These are phyloP conservation scores for Phylloporus arenicola DNA, from an alignment of 768 basidiomycete genomes.

Conservation along the genomic window DNA sequence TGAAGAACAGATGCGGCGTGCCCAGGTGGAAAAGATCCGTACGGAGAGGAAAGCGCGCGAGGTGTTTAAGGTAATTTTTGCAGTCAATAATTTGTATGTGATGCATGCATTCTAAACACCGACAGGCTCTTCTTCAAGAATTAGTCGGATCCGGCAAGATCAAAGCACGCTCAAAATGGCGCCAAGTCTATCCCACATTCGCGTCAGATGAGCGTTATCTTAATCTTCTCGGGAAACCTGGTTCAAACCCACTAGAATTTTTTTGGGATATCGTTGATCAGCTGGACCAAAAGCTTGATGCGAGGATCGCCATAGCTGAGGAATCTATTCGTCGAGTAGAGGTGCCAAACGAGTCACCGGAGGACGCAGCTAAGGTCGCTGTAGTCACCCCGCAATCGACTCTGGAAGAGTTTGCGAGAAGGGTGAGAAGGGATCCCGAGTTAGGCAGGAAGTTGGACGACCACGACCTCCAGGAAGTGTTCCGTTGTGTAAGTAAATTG, in stretches of 20 bases:
- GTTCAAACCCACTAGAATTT: constrained; percentile 91
- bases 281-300: constrained; percentile 80
- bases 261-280: constrained; percentile 93
- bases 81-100: neutral
- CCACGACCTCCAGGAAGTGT: constrained; percentile 55
- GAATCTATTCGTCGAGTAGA: constrained; percentile 47
- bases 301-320: constrained; percentile 66
- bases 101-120: neutral
- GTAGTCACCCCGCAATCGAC: constrained; percentile 52
- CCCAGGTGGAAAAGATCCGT: constrained; percentile 78
- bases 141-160: constrained; percentile 63
- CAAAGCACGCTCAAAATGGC: constrained; percentile 87
- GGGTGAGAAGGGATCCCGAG: constrained; percentile 54
- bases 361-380: constrained; percentile 32
- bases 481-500: constrained; percentile 48
- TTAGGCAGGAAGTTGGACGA: constrained; percentile 42
- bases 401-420: constrained; percentile 54
- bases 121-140: constrained; percentile 64
- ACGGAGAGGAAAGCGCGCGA: constrained; percentile 88
- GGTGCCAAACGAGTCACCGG: constrained; percentile 27
- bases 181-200: constrained; percentile 76
- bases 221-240: constrained; percentile 84
- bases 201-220: constrained; percentile 78
- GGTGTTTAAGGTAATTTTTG: constrained; percentile 64
- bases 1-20: constrained; percentile 76